Evolutionary conservation across 805 yeast genomes (phyloP), one percentile per base, ranked within the genome.

Genomic region (Metschnikowia vanudenii): DNA sequence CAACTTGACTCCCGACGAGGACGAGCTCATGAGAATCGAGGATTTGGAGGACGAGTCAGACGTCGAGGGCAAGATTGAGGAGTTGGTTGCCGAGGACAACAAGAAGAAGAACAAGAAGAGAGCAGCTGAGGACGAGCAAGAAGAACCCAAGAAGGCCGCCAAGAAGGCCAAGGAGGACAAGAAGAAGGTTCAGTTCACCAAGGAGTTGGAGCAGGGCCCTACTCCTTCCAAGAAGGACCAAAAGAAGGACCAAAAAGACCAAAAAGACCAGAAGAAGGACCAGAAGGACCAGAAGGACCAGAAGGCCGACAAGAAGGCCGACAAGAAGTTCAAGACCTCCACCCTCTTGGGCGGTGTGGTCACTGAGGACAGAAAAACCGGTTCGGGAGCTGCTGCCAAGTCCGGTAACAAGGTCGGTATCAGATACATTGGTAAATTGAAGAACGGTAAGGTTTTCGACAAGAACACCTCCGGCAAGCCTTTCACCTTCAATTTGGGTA

Each of bases 401-500:
- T 75, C 79, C 60, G 96, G 96, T 51, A 80, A 87, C 74, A 88
- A 80, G 68, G 96, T 94, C 56, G 95, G 96, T 67, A 91, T 94
- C 72, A 84, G 99, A 78, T 94, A 94, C 81, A 87, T 94, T 59
- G 99, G 99, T 67, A 95, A 94, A 78, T 83, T 94, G 69, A 85
- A 87, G 76, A 90, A 91, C 75, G 99, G 98, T 60, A 88, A 88
- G 69, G 90, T 88, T 41, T 94, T 94, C 58, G 99, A 94, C 80
- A 91, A 92, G 72, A 94, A 94, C 83, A 89, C 96, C 59, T 79
- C 84, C 56, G 99, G 99, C 62, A 92, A 89, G 77, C 99, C 99
- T 63, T 94, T 94, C 71, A 71, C 73, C 55, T 94, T 94, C 73
- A 81, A 80, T 53, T 80, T 94, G 60, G 99, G 99, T 62, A 87